Base-by-base conservation (phyloP, 495 filamentous ascomycete species). In the Aspergillus taichungensis region DNA sequence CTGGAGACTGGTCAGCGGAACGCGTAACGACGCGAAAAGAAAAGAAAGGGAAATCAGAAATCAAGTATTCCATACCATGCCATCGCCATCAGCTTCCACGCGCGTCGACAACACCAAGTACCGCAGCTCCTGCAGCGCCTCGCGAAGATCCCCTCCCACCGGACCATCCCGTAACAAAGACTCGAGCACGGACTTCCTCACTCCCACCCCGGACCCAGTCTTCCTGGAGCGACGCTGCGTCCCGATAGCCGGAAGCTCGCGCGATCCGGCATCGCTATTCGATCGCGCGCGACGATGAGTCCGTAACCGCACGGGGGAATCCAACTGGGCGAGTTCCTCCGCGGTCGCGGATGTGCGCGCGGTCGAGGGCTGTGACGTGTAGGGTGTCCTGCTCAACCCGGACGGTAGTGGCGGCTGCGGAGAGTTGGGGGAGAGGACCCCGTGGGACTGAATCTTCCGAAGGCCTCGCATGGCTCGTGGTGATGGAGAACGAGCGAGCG, bases 71-170 rank as follows among this genome's bases (percentile, higher is more conserved):
- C 46, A 24, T 68, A 92, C 88, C 88, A 95, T 95, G 71, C 89
- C 89, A 72, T 95, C 89, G 42, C 68, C 75, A 61, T 92, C 87
- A 37, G 84, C 80, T 52, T 86, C 84, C 31, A 94, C 80, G 46
- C 84, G 84, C 51, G 85, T 80, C 37, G 82, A 81, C 28, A 96
- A 60, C 33, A 96, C 79, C 51, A 84, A 79, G 57, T 84, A 77
- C 45, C 88, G 79, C 54, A 88, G 68, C 51, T 85, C 83, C 48
- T 86, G 75, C 30, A 95, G 73, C 4, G 80, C 83, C 36, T 78
- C 74, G 1, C 67, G 55, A 5, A 85, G 57, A 55, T 91, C 78
- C 31, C 81, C 83, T 58, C 74, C 68, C 8, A 82, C 82, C 9
- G 86, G 85, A 0, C 88, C 87, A 43, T 85, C 84, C 45, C 83